phyloP scores from a whole-genome alignment of 805 yeast genomes.

The Yarrowia sp. region DNA sequence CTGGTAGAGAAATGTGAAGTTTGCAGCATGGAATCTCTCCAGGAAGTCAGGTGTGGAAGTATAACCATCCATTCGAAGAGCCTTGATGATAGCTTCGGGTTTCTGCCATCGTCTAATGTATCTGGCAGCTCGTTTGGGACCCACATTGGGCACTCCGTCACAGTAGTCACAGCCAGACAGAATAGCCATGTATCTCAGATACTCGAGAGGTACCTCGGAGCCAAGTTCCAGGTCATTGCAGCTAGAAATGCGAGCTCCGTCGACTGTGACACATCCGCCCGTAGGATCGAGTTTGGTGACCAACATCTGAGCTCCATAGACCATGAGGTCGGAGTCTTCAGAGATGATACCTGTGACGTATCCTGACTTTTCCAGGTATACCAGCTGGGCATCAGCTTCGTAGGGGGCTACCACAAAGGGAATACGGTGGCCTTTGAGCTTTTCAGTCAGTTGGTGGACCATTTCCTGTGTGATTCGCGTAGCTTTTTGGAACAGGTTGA shows the following conservation, averaged over 20 bases:
- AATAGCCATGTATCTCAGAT: constrained; percentile 78
- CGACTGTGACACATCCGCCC: constrained; percentile 73
- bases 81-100: constrained; percentile 55
- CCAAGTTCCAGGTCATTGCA: constrained; percentile 58
- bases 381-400: constrained; percentile 98
- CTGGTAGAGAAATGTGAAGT: constrained; percentile 81
- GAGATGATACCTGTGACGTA: constrained; percentile 84
- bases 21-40: constrained; percentile 69
- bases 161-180: constrained; percentile 98
- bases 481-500: constrained; percentile 73
- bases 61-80: constrained; percentile 68
- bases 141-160: constrained; percentile 81
- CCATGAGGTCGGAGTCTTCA: constrained; percentile 91
- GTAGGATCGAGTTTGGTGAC: constrained; percentile 81
- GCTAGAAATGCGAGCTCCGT: constrained; percentile 59
- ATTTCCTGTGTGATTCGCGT: constrained; percentile 88
- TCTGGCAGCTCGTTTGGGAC: constrained; percentile 75
- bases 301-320: constrained; percentile 81
- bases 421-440: constrained; percentile 63
- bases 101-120: constrained; percentile 60
- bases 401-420: constrained; percentile 93
- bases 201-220: constrained; percentile 58
- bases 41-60: constrained; percentile 64
- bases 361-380: constrained; percentile 77
- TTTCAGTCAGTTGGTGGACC: constrained; percentile 85